Evolutionary conservation across 768 basidiomycete genomes (phyloP).

Genomic region (Lentinula guzmanii): DNA sequence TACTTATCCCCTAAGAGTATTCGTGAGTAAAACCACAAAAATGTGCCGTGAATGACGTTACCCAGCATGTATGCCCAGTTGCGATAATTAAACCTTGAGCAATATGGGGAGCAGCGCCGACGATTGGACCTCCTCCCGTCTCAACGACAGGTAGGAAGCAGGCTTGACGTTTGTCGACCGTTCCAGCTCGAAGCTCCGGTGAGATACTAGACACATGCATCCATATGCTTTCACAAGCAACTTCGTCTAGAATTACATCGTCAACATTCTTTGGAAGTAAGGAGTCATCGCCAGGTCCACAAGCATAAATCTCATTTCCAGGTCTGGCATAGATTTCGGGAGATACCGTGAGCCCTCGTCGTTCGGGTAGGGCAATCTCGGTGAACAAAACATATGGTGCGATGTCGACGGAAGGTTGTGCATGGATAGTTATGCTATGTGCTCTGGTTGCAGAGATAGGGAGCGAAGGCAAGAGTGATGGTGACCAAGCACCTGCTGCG

Average conservation of each 20-base stretch:
- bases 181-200: slow-evolving; percentile 45
- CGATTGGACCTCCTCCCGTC: slow-evolving; percentile 58
- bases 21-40: not conserved
- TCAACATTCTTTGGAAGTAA: slow-evolving; percentile 67
- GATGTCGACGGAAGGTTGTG: slow-evolving; percentile 37
- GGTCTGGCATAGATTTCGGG: slow-evolving; percentile 75
- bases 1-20: slow-evolving; percentile 58
- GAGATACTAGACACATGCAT: slow-evolving; percentile 59
- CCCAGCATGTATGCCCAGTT: slow-evolving; percentile 79
- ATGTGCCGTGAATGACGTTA: slow-evolving; percentile 23
- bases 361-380: slow-evolving; percentile 41
- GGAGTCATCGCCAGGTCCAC: slow-evolving; percentile 72
- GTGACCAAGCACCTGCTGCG: slow-evolving; percentile 86
- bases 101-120: slow-evolving; percentile 54
- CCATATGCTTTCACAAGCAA: slow-evolving; percentile 50
- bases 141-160: slow-evolving; percentile 73
- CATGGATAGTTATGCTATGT: slow-evolving; percentile 65
- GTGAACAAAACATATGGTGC: slow-evolving; percentile 83
- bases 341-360: slow-evolving; percentile 23
- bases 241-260: slow-evolving; percentile 53
- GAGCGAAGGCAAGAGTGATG: slow-evolving; percentile 47
- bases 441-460: slow-evolving; percentile 63
- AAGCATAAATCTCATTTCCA: slow-evolving; percentile 66
- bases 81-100: slow-evolving; percentile 66
- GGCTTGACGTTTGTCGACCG: slow-evolving; percentile 49